Evolutionary conservation across 352 stramenopile genomes (phyloP).

Genomic region (Pythium scleroteichum): DNA sequence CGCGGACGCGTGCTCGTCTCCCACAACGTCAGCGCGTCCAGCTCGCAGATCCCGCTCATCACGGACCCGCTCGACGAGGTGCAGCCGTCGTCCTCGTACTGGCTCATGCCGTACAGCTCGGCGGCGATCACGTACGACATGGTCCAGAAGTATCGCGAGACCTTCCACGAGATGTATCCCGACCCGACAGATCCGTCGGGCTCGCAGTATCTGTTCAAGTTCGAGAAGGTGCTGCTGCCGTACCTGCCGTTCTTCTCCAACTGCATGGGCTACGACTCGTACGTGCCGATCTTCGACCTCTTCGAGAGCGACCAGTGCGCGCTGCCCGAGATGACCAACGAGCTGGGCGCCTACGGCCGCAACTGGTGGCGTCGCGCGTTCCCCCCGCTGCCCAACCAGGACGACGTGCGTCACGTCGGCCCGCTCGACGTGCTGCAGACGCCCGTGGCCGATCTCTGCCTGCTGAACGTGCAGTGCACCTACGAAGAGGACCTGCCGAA

Average conservation of each 20-base stretch:
- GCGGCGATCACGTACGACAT: conserved; percentile 81
- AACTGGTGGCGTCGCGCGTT: conserved; percentile 78
- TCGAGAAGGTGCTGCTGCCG: conserved; percentile 86
- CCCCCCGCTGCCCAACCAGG: conserved; percentile 90
- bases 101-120: conserved; percentile 73
- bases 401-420: conserved; percentile 92
- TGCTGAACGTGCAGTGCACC: conserved; percentile 83
- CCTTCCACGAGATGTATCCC: conserved; percentile 90
- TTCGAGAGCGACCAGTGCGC: conserved; percentile 91
- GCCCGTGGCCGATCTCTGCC: conserved; percentile 92
- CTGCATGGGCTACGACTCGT: conserved; percentile 96
- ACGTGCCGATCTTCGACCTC: conserved; percentile 92
- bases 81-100: conserved; percentile 52
- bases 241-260: conserved; percentile 97
- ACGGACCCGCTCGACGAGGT: conserved; percentile 73
- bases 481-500: conserved; percentile 93
- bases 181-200: conserved; percentile 44
- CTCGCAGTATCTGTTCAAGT: conserved; percentile 68
- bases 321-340: conserved; percentile 82
- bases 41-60: conserved; percentile 67
- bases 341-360: conserved; percentile 57
- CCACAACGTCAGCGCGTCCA: conserved; percentile 90
- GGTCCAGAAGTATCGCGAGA: conserved; percentile 95
- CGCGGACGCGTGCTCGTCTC: conserved; percentile 92
- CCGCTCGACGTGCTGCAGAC: conserved; percentile 86